phyloP scores from a whole-genome alignment of 176 grass and related monocot genomes.

The Phragmites australis region DNA sequence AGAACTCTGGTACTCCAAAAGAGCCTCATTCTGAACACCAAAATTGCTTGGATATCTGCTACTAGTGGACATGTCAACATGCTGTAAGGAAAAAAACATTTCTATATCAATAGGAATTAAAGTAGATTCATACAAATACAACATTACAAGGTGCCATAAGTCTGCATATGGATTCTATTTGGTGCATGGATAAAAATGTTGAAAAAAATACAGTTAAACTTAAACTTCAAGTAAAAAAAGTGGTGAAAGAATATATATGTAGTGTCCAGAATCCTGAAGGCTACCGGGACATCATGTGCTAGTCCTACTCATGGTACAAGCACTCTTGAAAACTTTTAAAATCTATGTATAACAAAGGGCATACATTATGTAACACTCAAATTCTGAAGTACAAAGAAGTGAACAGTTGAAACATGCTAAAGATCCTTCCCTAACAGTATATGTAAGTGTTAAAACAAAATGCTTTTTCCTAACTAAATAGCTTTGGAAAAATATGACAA shows the following conservation, averaged over 20 bases:
- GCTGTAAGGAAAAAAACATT: constrained; percentile 39
- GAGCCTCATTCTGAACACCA: constrained; percentile 44
- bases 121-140: constrained; percentile 2
- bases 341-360: neutral
- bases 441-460: constrained; percentile 5
- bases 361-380: constrained; percentile 27
- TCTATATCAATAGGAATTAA: constrained; percentile 22
- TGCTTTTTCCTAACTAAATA: neutral
- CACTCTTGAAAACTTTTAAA: constrained; percentile 7
- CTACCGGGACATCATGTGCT: constrained; percentile 16
- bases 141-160: neutral
- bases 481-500: constrained; percentile 10
- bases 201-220: neutral
- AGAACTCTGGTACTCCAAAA: constrained; percentile 52
- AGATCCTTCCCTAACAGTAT: constrained; percentile 1
- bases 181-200: constrained; percentile 35
- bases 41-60: constrained; percentile 56
- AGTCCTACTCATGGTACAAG: constrained; percentile 1
- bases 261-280: constrained; percentile 9
- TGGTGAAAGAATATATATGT: constrained; percentile 1
- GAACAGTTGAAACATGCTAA: neutral
- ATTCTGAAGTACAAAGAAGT: constrained; percentile 22
- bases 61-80: constrained; percentile 42
- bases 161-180: neutral
- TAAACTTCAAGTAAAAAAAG: constrained; percentile 12